Evolutionary conservation across 1,284 basidiomycete genomes (phyloP), one percentile per base, ranked within the genome.

Genomic region (Amylostereum areolatum): DNA sequence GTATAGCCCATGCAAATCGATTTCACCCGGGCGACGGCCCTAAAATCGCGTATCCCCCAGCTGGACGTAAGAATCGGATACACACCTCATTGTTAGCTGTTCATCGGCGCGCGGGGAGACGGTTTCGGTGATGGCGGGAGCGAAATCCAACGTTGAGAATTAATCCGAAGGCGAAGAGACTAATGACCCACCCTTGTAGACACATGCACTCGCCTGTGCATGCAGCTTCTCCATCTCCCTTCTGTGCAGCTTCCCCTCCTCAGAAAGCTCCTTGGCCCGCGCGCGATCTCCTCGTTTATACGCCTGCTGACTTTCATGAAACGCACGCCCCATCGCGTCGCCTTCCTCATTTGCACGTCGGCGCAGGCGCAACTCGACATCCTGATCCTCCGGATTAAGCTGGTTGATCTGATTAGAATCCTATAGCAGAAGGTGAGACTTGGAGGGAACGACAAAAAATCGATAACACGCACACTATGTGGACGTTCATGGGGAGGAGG

Each of bases 1-100:
- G 65, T 92, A 97, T 4, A 99, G 71, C 1, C 92, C 93, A 62
- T 96, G 92, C 39, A 99, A 72, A 66, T 99, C 90, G 43, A 97
- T 73, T 60, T 92, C 89, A 2, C 84, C 88, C 1, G 75, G 75
- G 46, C 78, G 67, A 50, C 84, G 83, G 50, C 86, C 80, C 83
- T 87, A 18, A 18, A 18, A 18, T 18, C 18, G 28, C n/a, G 43
- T 62, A 29, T 36, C 24, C 4, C 11, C n/a, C 24, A 34, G 34
- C 28, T 39, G 27, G 33, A 36, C 43, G 31, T 32, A 8, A 18
- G 18, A 18, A 18, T 18, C 18, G 18, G 18, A 18, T 18, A 18
- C 18, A 18, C 51, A 83, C 83, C 66, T 77, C 75, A 71, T 97
- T 97, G 62, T 95, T 96, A 62, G 89, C 92, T 92, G 57, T 35